phyloP scores from a whole-genome alignment of 1,284 basidiomycete species.

The Puccinia coronata region DNA sequence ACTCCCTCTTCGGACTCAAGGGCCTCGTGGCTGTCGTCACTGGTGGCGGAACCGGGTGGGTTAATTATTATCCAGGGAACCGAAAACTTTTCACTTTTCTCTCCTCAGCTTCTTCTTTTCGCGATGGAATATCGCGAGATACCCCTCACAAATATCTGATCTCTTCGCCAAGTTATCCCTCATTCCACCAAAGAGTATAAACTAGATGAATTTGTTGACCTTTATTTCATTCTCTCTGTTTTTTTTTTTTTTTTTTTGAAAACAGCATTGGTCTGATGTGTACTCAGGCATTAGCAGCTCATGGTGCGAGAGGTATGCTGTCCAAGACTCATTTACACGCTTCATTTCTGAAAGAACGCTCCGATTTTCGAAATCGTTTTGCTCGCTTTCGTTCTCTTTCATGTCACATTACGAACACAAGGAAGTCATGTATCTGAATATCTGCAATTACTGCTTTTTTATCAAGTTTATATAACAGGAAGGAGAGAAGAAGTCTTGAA shows the following conservation, averaged over 20 bases:
- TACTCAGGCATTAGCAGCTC: slow-evolving; percentile 44
- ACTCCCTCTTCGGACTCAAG: slow-evolving; percentile 36
- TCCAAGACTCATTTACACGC: background rate
- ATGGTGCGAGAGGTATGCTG: slow-evolving; percentile 42
- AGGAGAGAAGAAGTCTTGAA: slow-evolving; percentile 45
- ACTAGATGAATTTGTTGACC: background rate
- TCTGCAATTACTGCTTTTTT: background rate
- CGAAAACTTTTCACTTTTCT: too few relatives aligned
- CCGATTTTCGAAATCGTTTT: background rate
- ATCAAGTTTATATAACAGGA: slow-evolving; percentile 47
- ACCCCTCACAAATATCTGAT: background rate
- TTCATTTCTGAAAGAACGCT: background rate
- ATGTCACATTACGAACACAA: too few relatives aligned
- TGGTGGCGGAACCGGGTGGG: slow-evolving; percentile 47
- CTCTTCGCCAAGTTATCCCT: background rate
- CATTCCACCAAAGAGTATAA: background rate
- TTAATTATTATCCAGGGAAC: too few relatives aligned
- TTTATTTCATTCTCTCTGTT: too few relatives aligned
- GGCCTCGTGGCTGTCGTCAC: slow-evolving; percentile 48
- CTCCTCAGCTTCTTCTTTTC: background rate
- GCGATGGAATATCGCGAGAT: background rate
- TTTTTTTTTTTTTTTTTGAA: background rate
- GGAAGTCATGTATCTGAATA: background rate
- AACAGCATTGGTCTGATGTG: slow-evolving; percentile 49
- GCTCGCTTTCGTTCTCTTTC: too few relatives aligned